Percentiles rank a stretch among this genome's conserved stretches.
Conservation (phyloP, 139 green algal genomes). For the Astrephomene gubernaculifera region DNA sequence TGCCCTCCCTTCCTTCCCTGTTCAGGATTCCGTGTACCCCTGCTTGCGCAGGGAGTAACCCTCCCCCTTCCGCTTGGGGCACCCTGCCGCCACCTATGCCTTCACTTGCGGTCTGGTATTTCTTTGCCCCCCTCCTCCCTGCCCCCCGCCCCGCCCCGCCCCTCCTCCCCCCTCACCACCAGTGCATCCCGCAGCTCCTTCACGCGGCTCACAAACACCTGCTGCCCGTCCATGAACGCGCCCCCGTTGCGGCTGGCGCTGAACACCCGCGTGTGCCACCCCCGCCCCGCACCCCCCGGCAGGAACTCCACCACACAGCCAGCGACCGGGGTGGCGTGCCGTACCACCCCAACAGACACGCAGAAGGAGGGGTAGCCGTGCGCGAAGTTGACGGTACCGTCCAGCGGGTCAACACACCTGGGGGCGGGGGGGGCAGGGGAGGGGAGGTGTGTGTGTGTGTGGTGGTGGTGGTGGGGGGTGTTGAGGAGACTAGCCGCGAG, state of each 20-base stretch:
- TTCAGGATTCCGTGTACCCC: too few relatives aligned
- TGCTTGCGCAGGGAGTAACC: too few relatives aligned
- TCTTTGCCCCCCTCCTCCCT: too few relatives aligned
- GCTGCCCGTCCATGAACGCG: conserved; percentile 74
- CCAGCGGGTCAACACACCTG: conserved; percentile 90
- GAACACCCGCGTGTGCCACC: conserved; percentile 83
- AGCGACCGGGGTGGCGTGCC: conserved; percentile 75
- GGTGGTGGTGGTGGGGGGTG: not conserved
- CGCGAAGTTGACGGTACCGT: conserved; percentile 92
- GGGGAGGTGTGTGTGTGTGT: not conserved
- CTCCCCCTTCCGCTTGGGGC: too few relatives aligned
- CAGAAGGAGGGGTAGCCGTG: conserved; percentile 82
- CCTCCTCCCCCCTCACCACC: conserved; percentile 57
- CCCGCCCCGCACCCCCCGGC: conserved; percentile 54
- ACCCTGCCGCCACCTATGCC: too few relatives aligned
- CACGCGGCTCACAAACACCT: conserved; percentile 67
- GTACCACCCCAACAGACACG: conserved; percentile 79
- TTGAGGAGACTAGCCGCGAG: not conserved
- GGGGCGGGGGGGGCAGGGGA: not conserved
- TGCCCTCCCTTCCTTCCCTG: too few relatives aligned
- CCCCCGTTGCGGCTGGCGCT: conserved; percentile 72
- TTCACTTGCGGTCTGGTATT: too few relatives aligned
- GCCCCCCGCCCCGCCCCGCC: too few relatives aligned
- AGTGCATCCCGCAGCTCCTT: conserved; percentile 65
- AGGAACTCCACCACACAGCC: conserved; percentile 82